phyloP scores from a whole-genome alignment of 2,329 filamentous ascomycete genomes.

The Rasamsonia emersonii region DNA sequence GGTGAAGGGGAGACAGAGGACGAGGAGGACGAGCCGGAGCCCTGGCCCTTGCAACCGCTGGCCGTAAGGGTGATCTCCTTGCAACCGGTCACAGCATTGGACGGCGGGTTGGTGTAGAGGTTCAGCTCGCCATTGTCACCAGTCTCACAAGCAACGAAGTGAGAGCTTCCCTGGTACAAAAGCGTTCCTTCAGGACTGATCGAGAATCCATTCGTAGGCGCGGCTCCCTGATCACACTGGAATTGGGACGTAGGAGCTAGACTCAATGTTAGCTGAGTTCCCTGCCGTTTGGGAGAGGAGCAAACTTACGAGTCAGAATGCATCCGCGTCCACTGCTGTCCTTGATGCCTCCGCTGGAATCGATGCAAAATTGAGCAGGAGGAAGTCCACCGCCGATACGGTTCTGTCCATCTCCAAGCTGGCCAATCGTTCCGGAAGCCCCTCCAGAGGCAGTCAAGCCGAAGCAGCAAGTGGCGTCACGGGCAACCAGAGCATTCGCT shows the following conservation, averaged over 20 bases:
- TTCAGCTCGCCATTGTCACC: conserved; percentile 32
- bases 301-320: conserved; percentile 50
- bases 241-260: conserved; percentile 49
- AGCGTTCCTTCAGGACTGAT: conserved; percentile 47
- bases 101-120: conserved; percentile 30
- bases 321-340: conserved; percentile 53
- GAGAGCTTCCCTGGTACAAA: conserved; percentile 41
- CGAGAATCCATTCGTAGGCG: conserved; percentile 47
- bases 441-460: conserved; percentile 43
- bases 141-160: conserved; percentile 55
- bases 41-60: conserved; percentile 24
- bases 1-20: conserved; percentile 9
- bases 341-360: conserved; percentile 44
- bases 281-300: too few species aligned
- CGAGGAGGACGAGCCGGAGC: conserved; percentile 4
- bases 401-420: conserved; percentile 55
- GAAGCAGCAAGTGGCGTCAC: conserved; percentile 43
- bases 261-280: too few species aligned
- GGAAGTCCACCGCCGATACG: conserved; percentile 45
- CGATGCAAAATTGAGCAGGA: conserved; percentile 47
- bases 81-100: conserved; percentile 25
- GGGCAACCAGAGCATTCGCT: conserved; percentile 34
- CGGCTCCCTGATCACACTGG: conserved; percentile 51
- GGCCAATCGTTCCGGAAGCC: conserved; percentile 47
- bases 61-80: conserved; percentile 24